Evolutionary conservation across 257 asterid species (phyloP), one percentile per base, ranked within the genome.

Genomic region (Mentha longifolia): DNA sequence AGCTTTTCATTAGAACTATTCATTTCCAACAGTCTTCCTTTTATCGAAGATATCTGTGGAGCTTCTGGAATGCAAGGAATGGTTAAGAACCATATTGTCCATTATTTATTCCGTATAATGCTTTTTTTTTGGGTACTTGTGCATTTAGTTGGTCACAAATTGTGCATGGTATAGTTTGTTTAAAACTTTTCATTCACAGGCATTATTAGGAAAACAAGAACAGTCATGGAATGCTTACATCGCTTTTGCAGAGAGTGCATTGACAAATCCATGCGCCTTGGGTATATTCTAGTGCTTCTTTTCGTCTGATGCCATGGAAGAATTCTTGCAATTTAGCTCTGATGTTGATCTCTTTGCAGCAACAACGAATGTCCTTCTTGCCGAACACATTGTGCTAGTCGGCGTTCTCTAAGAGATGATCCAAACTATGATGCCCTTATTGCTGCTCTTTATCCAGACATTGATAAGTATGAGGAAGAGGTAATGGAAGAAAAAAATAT

Each of bases 181-280:
- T 39, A 17, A 71, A 56, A 35, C 70, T 72, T 80, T 61, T 67
- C 50, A 6, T 55, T 76, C 39, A 60, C 81, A 95, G 99, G 99
- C 68, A 85, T 95, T 61, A 95, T 95, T 60, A 87, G 95, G 87
- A 95, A 95, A 86, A 95, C 99, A 47, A 84, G 99, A 80, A 95
- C 99, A 42, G 99, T 95, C 80, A 95, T 95, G 99, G 98, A 90
- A 79, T 95, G 99, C 82, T 90, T 95, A 61, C 99, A 95, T 80
- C 98, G 98, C 70, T 95, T 95, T 79, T 95, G 98, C 86, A 84
- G 98, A 85, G 98, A 94, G 82, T 94, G 99, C 86, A 94, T 94
- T 62, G 99, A 91, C 86, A 94, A 94, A 83, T 92, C 99, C 70
- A 94, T 94, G 99, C 96, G 99, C 71, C 89, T 91, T 59, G 99